Conservation (phyloP, 495 filamentous ascomycete species). For the Staphylotrichum tortipilum region DNA sequence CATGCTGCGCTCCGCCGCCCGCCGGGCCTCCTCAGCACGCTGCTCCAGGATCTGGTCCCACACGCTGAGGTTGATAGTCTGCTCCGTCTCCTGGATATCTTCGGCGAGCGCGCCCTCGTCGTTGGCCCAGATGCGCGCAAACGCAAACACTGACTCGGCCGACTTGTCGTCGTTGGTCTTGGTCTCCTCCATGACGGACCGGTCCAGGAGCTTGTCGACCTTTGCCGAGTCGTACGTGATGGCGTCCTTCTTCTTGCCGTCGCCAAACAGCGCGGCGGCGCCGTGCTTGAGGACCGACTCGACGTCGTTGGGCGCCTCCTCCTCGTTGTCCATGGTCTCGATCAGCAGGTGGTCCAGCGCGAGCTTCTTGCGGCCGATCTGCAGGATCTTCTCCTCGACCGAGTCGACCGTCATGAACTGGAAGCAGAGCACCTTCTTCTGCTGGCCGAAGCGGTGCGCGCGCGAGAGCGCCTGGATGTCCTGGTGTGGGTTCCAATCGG, state of each 20-base stretch:
- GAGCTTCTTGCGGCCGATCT: constrained; percentile 93
- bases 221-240: constrained; percentile 73
- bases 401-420: constrained; percentile 83
- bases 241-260: constrained; percentile 53
- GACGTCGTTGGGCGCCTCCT: constrained; percentile 64
- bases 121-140: constrained; percentile 89
- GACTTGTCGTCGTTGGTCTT: constrained; percentile 45
- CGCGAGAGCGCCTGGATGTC: constrained; percentile 92
- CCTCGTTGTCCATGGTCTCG: constrained; percentile 69
- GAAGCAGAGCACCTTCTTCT: constrained; percentile 90
- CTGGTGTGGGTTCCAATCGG: constrained; percentile 97
- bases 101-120: constrained; percentile 53
- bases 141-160: constrained; percentile 73
- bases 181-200: constrained; percentile 70
- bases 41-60: constrained; percentile 85
- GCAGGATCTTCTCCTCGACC: constrained; percentile 91
- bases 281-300: constrained; percentile 87
- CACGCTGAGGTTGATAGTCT: constrained; percentile 50
- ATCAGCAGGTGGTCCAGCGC: constrained; percentile 89
- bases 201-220: constrained; percentile 81
- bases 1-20: constrained; percentile 53
- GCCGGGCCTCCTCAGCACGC: constrained; percentile 65
- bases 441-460: constrained; percentile 91
- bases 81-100: constrained; percentile 47
- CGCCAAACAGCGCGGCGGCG: constrained; percentile 74